phyloP scores from a whole-genome alignment of 1,284 basidiomycete genomes.

The Neolentinus lepideus region DNA sequence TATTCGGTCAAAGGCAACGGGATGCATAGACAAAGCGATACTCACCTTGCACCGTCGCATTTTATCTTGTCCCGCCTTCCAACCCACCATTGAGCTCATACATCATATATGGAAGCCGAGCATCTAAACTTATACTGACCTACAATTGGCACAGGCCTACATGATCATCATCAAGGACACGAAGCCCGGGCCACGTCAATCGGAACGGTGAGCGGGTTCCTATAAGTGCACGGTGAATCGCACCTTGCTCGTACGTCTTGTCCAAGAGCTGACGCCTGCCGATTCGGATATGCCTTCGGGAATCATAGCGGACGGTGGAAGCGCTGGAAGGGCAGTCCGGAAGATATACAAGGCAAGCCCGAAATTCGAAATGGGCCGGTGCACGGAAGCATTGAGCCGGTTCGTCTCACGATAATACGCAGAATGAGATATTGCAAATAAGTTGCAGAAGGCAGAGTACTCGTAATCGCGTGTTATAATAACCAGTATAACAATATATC shows the following conservation, averaged over 20 bases:
- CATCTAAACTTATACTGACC: constrained; percentile 24
- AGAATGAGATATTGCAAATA: no score
- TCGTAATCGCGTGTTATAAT: background rate
- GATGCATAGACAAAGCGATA: background rate
- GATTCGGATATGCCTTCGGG: background rate
- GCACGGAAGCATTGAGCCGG: no score
- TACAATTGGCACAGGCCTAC: constrained; percentile 52
- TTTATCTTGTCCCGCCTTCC: constrained; percentile 50
- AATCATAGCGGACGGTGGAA: background rate
- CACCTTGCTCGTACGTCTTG: background rate
- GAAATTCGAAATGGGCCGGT: no score
- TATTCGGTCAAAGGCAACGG: background rate
- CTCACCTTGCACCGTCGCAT: constrained; percentile 46
- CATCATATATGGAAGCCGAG: background rate
- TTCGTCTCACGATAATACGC: no score
- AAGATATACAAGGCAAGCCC: background rate
- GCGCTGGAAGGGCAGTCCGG: background rate
- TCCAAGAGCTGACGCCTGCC: background rate
- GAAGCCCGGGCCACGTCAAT: background rate
- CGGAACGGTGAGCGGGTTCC: background rate
- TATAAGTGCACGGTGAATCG: background rate
- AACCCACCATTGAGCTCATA: background rate
- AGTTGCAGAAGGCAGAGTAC: no score
- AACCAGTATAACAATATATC: background rate
- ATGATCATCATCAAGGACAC: background rate